Percentiles rank a stretch among this genome's conserved stretches.
phyloP scores from a whole-genome alignment of 192 early-diverging fungal genomes.

The Linnemannia zychae region DNA sequence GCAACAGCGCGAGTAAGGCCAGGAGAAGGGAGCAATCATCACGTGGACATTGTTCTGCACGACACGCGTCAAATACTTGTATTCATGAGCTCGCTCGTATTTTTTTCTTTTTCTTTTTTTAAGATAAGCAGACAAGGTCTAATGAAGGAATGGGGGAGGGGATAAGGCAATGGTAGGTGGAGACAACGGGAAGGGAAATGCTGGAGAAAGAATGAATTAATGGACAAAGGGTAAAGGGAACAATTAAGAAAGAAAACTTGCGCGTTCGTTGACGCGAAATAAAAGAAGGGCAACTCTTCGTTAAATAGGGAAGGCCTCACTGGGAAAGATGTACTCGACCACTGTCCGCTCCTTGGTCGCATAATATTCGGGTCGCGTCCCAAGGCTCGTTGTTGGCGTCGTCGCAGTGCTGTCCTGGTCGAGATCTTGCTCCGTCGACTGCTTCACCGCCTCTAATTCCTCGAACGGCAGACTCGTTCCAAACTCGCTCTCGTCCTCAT shows the following conservation, averaged over 20 bases:
- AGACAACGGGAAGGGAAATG: not conserved
- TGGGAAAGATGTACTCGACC: conserved; percentile 57
- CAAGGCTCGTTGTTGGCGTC: conserved; percentile 5
- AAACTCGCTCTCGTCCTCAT: conserved; percentile 37
- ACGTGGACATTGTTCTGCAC: too few relatives aligned
- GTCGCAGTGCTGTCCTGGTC: conserved; percentile 26
- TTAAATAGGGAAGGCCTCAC: conserved; percentile 32
- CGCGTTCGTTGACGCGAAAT: not conserved
- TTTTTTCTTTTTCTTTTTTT: too few relatives aligned
- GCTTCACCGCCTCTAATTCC: conserved; percentile 24
- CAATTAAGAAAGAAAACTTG: not conserved
- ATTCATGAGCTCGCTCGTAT: too few relatives aligned
- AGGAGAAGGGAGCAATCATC: too few relatives aligned
- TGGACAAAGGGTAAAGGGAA: not conserved
- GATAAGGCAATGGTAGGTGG: not conserved
- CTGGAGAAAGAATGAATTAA: not conserved
- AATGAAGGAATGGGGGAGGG: not conserved
- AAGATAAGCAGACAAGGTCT: not conserved
- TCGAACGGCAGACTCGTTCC: conserved; percentile 32
- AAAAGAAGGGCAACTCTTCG: not conserved
- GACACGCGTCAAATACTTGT: too few relatives aligned
- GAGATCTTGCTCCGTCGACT: conserved; percentile 10
- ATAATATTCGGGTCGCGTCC: conserved; percentile 48
- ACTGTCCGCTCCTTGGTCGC: conserved; percentile 50
- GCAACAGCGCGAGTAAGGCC: too few relatives aligned